phyloP scores from a whole-genome alignment of 805 yeast genomes.

The Metschnikowia cubensis region DNA sequence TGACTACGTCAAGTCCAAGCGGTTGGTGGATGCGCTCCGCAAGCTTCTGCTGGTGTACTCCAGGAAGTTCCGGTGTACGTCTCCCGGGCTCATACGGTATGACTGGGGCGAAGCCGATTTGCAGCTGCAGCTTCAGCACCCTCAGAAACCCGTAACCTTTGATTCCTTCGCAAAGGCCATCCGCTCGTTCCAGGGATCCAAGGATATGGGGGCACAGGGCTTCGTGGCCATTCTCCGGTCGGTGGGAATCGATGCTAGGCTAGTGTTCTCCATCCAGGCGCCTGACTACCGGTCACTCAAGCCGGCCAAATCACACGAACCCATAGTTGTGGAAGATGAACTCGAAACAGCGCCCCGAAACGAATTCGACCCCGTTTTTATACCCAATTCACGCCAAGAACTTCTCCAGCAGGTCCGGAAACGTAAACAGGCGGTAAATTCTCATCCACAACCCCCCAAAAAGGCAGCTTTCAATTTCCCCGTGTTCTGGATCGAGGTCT shows the following conservation, averaged over 20 bases:
- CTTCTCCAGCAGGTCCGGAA: slow-evolving; percentile 8
- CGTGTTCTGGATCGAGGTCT: slow-evolving; percentile 89
- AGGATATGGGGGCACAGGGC: slow-evolving; percentile 83
- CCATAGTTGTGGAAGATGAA: background rate
- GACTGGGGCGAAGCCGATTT: slow-evolving; percentile 30
- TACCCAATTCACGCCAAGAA: slow-evolving; percentile 15
- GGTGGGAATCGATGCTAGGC: slow-evolving; percentile 64
- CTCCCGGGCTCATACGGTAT: slow-evolving; percentile 33
- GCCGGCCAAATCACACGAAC: slow-evolving; percentile 11
- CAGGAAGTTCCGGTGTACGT: slow-evolving; percentile 46
- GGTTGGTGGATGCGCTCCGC: slow-evolving; percentile 72
- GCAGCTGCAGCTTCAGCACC: background rate
- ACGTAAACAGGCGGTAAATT: background rate
- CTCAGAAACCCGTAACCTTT: slow-evolving; percentile 28
- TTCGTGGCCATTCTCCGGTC: slow-evolving; percentile 74
- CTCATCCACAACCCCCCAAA: background rate
- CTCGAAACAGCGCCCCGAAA: slow-evolving; percentile 6
- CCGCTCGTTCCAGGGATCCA: slow-evolving; percentile 54
- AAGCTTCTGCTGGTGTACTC: slow-evolving; percentile 63
- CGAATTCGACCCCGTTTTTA: slow-evolving; percentile 19
- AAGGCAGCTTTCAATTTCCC: slow-evolving; percentile 45
- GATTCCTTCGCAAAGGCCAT: slow-evolving; percentile 44
- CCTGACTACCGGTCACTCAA: slow-evolving; percentile 53
- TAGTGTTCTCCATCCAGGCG: slow-evolving; percentile 83
- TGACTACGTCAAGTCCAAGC: slow-evolving; percentile 50